A percentile compares a stretch with the other conserved stretches of the same genome.
These are phyloP conservation scores for Rhodosporidiobolus sp. DNA, from an alignment of 768 basidiomycete species.

Conservation along the genomic window DNA sequence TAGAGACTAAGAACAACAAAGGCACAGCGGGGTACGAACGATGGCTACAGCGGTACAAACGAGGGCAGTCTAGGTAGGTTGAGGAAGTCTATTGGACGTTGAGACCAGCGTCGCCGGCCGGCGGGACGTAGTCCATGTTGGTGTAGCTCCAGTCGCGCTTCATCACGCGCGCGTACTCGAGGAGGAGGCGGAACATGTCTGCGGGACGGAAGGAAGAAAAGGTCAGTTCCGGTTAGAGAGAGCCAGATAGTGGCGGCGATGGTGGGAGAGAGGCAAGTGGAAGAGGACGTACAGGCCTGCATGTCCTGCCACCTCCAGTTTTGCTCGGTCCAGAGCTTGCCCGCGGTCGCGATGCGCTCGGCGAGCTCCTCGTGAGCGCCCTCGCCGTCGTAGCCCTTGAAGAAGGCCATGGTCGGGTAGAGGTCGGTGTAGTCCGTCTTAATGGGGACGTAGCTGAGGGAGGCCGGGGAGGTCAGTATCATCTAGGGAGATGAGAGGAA, in stretches of 20 bases:
- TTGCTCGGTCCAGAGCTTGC: conserved; percentile 46
- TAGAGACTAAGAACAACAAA: no score
- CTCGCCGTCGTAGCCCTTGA: conserved; percentile 54
- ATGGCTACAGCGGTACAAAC: no score
- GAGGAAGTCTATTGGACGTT: background rate
- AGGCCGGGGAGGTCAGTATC: background rate
- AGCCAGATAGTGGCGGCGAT: background rate
- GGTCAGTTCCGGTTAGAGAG: background rate
- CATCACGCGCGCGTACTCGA: conserved; percentile 33
- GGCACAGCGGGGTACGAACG: no score
- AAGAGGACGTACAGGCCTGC: conserved; percentile 26
- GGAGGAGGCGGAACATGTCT: conserved; percentile 25
- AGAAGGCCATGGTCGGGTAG: conserved; percentile 68
- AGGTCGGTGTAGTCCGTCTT: conserved; percentile 49
- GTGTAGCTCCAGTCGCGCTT: conserved; percentile 7
- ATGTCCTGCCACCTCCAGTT: conserved; percentile 43
- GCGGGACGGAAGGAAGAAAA: no score
- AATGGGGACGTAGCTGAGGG: conserved; percentile 42
- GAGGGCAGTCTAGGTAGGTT: background rate
- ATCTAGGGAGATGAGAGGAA: no score
- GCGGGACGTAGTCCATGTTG: conserved; percentile 4
- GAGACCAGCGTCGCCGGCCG: background rate
- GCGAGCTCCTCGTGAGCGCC: conserved; percentile 63
- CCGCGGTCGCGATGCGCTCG: conserved; percentile 57
- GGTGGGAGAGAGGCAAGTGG: no score